These are phyloP conservation scores for Erigeron philadelphicus DNA, from an alignment of 140 eudicot species.

Conservation along the genomic window DNA sequence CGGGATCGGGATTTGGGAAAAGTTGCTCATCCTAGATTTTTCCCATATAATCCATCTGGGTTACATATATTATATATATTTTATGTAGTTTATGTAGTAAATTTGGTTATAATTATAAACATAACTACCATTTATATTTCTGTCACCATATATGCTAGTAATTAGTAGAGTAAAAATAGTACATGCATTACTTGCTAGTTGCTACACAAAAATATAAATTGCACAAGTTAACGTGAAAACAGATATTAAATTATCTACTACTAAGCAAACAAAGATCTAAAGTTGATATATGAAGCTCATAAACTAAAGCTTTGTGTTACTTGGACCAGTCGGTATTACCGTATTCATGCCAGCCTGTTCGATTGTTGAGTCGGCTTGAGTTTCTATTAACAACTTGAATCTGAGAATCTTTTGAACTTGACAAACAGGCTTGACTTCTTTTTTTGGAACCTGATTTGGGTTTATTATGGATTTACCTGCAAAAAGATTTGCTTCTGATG, in stretches of 20 bases:
- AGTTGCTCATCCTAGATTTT: too few species aligned
- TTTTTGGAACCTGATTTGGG: constrained; percentile 40
- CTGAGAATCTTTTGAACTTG: constrained; percentile 59
- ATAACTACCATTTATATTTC: too few species aligned
- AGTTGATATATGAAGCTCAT: not conserved
- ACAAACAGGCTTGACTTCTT: constrained; percentile 59
- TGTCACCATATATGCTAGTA: too few species aligned
- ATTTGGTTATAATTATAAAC: too few species aligned
- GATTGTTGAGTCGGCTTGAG: constrained; percentile 13
- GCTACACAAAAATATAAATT: not conserved
- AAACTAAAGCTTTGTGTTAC: not conserved
- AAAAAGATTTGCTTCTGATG: constrained; percentile 55
- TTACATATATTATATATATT: too few species aligned
- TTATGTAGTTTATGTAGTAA: too few species aligned
- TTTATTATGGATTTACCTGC: constrained; percentile 40
- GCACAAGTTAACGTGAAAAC: not conserved
- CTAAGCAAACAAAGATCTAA: not conserved
- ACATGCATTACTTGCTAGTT: not conserved
- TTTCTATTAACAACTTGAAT: constrained; percentile 47
- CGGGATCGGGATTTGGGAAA: too few species aligned
- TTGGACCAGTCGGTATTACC: not conserved
- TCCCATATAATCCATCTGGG: too few species aligned
- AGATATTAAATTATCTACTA: constrained; percentile 1
- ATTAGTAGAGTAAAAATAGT: too few species aligned
- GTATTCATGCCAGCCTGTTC: constrained; percentile 22